Conservation (phyloP, 2,329 filamentous ascomycete species). For the Penicillium sp. region DNA sequence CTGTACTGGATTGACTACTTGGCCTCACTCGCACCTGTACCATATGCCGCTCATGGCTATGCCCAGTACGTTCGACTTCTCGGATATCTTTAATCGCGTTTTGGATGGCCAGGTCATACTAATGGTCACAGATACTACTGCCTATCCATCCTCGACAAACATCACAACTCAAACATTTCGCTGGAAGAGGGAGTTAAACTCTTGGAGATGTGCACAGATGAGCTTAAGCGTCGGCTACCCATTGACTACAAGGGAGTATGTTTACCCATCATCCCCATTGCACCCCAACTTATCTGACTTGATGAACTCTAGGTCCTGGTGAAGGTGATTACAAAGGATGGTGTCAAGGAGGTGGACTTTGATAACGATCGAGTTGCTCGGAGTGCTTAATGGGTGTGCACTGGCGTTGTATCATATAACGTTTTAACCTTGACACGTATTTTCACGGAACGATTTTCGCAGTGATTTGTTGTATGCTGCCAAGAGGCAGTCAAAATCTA, state of each 20-base stretch:
- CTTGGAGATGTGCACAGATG: conserved; percentile 88
- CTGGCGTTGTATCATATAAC: conserved; percentile 26
- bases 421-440: conserved; percentile 24
- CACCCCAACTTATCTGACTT: conserved; percentile 7
- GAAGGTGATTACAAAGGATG: conserved; percentile 92
- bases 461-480: background rate
- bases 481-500: no score
- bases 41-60: conserved; percentile 96
- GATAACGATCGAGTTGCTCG: conserved; percentile 64
- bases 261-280: conserved; percentile 10
- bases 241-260: conserved; percentile 97
- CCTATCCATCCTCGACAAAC: conserved; percentile 94
- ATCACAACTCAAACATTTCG: conserved; percentile 90
- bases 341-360: conserved; percentile 76
- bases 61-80: conserved; percentile 64
- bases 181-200: conserved; percentile 88
- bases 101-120: conserved; percentile 10
- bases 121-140: conserved; percentile 73
- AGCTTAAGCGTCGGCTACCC: conserved; percentile 91
- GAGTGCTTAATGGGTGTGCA: conserved; percentile 40
- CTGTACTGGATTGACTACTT: conserved; percentile 98
- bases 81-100: background rate
- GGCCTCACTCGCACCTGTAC: conserved; percentile 76
- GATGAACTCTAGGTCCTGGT: conserved; percentile 49
- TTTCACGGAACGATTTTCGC: conserved; percentile 22